These are phyloP conservation scores for Ascochyta clinopodiicola DNA, from an alignment of 2,329 filamentous ascomycete genomes.

Conservation along the genomic window DNA sequence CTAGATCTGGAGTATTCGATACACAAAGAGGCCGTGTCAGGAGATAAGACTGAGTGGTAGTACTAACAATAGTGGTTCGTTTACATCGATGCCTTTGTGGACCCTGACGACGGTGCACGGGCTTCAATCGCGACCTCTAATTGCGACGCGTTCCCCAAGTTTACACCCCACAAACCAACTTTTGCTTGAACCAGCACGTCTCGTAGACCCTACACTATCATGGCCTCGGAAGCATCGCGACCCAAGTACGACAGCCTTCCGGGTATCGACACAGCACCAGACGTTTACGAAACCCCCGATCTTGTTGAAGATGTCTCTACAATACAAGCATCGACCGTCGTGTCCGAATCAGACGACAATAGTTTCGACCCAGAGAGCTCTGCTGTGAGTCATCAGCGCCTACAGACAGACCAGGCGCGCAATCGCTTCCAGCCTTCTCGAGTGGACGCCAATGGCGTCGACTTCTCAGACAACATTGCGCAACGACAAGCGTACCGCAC, in stretches of 20 bases:
- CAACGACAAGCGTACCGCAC: constrained; percentile 81
- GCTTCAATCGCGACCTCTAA: constrained; percentile 26
- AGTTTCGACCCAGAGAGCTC: constrained; percentile 52
- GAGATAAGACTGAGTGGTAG: too few species aligned
- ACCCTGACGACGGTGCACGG: constrained; percentile 3
- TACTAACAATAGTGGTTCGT: too few species aligned
- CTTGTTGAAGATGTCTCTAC: constrained; percentile 90
- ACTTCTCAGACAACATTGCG: constrained; percentile 88
- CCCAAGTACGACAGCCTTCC: constrained; percentile 59
- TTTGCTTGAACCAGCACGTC: not conserved
- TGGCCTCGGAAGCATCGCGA: constrained; percentile 40
- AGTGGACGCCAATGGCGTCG: constrained; percentile 77
- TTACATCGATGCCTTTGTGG: too few species aligned
- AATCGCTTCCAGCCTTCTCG: constrained; percentile 77
- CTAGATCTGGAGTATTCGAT: too few species aligned
- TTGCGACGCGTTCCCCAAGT: constrained; percentile 27
- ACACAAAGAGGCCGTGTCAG: too few species aligned
- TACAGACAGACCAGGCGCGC: constrained; percentile 81
- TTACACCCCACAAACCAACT: constrained; percentile 9
- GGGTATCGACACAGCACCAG: constrained; percentile 77
- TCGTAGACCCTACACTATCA: constrained; percentile 11
- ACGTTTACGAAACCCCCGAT: constrained; percentile 96
- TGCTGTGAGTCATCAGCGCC: constrained; percentile 73
- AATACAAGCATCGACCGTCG: constrained; percentile 60
- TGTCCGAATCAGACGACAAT: constrained; percentile 60